phyloP scores from a whole-genome alignment of 768 basidiomycete genomes.

The Obba rivulosa region DNA sequence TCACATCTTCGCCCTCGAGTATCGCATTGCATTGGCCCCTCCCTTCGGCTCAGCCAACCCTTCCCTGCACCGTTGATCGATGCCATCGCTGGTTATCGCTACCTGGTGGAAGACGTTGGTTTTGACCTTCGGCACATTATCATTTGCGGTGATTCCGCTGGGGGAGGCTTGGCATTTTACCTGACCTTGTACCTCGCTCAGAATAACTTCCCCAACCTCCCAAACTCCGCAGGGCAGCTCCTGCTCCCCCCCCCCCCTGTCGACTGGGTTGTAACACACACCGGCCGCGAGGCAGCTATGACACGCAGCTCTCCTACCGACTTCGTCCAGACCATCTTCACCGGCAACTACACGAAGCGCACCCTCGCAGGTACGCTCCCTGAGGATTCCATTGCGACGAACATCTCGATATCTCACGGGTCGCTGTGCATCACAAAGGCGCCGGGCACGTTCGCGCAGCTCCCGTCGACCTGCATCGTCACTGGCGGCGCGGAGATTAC shows the following conservation, averaged over 20 bases:
- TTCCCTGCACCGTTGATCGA: conserved; percentile 40
- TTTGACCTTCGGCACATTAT: conserved; percentile 40
- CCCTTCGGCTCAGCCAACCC: conserved; percentile 28
- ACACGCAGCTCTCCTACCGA: conserved; percentile 22
- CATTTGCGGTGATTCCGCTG: conserved; percentile 50
- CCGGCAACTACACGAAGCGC: conserved; percentile 27
- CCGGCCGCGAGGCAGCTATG: conserved; percentile 9
- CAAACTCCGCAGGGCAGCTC: conserved; percentile 30
- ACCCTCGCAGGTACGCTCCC: conserved; percentile 48
- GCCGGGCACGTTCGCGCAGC: conserved; percentile 43
- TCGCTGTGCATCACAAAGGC: conserved; percentile 32
- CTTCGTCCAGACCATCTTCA: conserved; percentile 8
- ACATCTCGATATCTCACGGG: conserved; percentile 56
- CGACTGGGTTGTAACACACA: conserved; percentile 43
- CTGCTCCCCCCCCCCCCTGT: conserved; percentile 50
- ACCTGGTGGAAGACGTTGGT: conserved; percentile 39
- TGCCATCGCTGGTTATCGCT: conserved; percentile 34
- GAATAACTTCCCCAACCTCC: conserved; percentile 3
- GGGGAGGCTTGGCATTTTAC: conserved; percentile 42
- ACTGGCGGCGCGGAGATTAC: conserved; percentile 53
- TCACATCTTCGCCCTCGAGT: conserved; percentile 39
- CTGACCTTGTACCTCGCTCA: conserved; percentile 31
- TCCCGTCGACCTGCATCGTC: conserved; percentile 56
- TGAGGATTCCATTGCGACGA: conserved; percentile 37
- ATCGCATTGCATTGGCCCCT: conserved; percentile 31